Percentiles rank a stretch among this genome's conserved stretches.
Evolutionary conservation across 495 filamentous ascomycete genomes (phyloP).

Genomic region (Aspergillus baeticus): DNA sequence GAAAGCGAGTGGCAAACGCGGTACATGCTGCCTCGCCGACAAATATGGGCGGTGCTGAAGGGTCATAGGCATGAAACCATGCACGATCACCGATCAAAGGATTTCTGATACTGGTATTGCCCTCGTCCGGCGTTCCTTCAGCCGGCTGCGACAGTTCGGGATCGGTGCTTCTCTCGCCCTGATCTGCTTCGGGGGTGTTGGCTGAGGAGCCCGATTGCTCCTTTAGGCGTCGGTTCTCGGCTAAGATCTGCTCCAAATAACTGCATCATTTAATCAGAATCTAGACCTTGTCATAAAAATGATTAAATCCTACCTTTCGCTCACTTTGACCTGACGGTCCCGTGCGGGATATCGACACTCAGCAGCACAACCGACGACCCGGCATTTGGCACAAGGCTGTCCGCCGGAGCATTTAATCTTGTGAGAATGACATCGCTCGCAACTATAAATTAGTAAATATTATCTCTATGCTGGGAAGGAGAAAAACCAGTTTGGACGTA

Average conservation of each 20-base stretch:
- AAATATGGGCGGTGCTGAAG: conserved; percentile 44
- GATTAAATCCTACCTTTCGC: conserved; percentile 33
- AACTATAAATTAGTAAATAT: conserved; percentile 28
- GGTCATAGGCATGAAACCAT: conserved; percentile 45
- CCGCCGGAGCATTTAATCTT: conserved; percentile 49
- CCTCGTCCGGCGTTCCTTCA: conserved; percentile 28
- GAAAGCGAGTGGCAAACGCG: conserved; percentile 47
- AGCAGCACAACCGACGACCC: conserved; percentile 33
- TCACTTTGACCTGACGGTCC: conserved; percentile 46
- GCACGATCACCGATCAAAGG: conserved; percentile 42
- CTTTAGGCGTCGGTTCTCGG: conserved; percentile 41
- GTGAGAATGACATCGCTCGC: conserved; percentile 45
- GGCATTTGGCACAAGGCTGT: conserved; percentile 41
- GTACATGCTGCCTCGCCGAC: conserved; percentile 47
- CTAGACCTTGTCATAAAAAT: background rate
- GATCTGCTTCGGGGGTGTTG: conserved; percentile 26
- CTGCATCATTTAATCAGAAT: conserved; percentile 16
- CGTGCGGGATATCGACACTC: conserved; percentile 39
- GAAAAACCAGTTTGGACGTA: conserved; percentile 15
- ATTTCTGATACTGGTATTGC: conserved; percentile 35
- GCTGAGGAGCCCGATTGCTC: conserved; percentile 36
- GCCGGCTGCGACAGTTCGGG: conserved; percentile 22
- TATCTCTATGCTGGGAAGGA: background rate
- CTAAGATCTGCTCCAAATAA: conserved; percentile 36
- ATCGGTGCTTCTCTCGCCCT: background rate